A percentile compares a stretch with the other conserved stretches of the same genome.
Conservation (phyloP, 1,284 basidiomycete genomes). For the Erythrobasidium hasegawianum region DNA sequence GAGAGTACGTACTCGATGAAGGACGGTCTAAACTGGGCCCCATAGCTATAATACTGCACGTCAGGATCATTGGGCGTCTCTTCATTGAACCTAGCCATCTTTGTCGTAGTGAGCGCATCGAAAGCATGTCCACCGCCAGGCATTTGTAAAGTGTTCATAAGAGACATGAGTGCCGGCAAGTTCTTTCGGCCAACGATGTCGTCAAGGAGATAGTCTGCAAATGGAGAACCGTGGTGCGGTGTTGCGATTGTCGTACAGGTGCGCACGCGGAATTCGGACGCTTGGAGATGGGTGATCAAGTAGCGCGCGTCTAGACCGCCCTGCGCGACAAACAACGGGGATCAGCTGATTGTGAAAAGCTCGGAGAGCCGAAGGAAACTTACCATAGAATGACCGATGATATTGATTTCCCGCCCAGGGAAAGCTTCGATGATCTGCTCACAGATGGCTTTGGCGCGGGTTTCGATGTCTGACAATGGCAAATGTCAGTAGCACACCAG, state of each 20-base stretch:
- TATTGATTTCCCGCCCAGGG: conserved; percentile 74
- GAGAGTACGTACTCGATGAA: conserved; percentile 69
- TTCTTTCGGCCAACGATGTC: conserved; percentile 18
- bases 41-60: conserved; percentile 89
- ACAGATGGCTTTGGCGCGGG: conserved; percentile 82
- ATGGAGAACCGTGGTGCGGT: conserved; percentile 86
- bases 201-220: conserved; percentile 81
- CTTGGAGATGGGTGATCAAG: conserved; percentile 56
- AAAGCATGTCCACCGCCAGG: conserved; percentile 85
- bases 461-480: conserved; percentile 58
- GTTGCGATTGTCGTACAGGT: conserved; percentile 88
- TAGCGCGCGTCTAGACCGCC: conserved; percentile 91
- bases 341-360: no score
- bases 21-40: conserved; percentile 80
- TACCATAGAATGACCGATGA: conserved; percentile 93
- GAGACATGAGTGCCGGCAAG: conserved; percentile 8
- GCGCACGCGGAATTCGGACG: conserved; percentile 58
- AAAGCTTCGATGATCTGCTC: conserved; percentile 71
- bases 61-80: conserved; percentile 69
- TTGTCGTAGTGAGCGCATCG: conserved; percentile 74
- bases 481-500: no score
- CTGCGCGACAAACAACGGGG: no score
- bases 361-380: conserved; percentile 36
- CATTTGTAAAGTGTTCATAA: conserved; percentile 50
- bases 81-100: conserved; percentile 84